Percentiles rank a stretch among this genome's conserved stretches.
Evolutionary conservation across 176 grass and related monocot species (phyloP).

Genomic region (Carex scoparia): DNA sequence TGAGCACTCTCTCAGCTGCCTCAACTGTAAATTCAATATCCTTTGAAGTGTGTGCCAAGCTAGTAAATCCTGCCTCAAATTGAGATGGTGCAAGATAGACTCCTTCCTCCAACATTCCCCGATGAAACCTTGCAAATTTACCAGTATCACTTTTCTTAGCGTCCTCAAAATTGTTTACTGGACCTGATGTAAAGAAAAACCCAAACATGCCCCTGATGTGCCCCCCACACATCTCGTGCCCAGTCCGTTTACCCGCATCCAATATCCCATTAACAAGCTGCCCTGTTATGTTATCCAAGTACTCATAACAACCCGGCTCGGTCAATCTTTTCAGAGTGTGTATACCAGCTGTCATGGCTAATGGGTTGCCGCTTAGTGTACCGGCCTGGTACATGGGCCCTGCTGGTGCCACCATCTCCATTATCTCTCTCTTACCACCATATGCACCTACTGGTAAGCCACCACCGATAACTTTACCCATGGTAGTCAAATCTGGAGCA

Average conservation of each 20-base stretch:
- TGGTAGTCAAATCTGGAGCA: conserved; percentile 80
- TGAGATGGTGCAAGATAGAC: conserved; percentile 92
- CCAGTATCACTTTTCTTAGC: conserved; percentile 81
- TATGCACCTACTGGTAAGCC: conserved; percentile 96
- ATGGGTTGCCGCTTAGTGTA: conserved; percentile 94
- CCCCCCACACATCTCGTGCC: conserved; percentile 91
- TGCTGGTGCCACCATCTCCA: conserved; percentile 93
- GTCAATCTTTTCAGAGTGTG: conserved; percentile 74
- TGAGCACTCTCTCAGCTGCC: conserved; percentile 83
- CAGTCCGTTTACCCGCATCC: conserved; percentile 55
- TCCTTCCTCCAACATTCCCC: conserved; percentile 93
- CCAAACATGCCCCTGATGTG: conserved; percentile 95
- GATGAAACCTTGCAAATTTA: conserved; percentile 88
- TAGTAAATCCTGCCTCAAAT: conserved; percentile 95
- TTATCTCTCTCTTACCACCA: conserved; percentile 89
- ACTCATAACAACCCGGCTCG: conserved; percentile 68
- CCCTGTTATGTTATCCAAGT: conserved; percentile 83
- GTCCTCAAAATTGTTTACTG: conserved; percentile 78
- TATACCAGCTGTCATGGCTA: conserved; percentile 98
- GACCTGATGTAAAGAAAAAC: conserved; percentile 65
- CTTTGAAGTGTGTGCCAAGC: conserved; percentile 70
- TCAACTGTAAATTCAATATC: conserved; percentile 72
- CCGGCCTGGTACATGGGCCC: conserved; percentile 98
- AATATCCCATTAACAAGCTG: conserved; percentile 67
- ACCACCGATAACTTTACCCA: conserved; percentile 92